Evolutionary conservation across 192 early-diverging fungal genomes (phyloP).

Genomic region (Backusella parvicylindrica): DNA sequence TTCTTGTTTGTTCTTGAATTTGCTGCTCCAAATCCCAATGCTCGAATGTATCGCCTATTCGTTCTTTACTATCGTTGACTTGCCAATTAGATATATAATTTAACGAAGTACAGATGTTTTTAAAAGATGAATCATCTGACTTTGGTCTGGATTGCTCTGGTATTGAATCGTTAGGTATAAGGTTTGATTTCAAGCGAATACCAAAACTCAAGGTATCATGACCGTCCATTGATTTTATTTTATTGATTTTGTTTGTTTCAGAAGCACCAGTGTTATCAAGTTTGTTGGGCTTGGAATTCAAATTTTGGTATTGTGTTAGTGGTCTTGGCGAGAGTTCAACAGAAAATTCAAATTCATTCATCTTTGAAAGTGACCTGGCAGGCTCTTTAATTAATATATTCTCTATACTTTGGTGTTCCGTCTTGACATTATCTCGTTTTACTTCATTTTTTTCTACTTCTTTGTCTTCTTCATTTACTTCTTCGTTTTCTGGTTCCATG

Average conservation of each 20-base stretch:
- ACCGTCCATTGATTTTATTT: not conserved
- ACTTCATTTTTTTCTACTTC: not conserved
- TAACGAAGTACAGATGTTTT: not conserved
- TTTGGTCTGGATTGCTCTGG: not conserved
- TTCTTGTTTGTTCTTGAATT: not conserved
- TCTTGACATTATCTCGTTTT: not conserved
- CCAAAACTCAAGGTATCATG: not conserved
- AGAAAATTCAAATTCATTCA: not conserved
- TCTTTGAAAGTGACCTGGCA: not conserved
- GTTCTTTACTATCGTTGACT: not conserved
- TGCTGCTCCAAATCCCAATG: not conserved
- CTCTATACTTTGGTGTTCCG: not conserved
- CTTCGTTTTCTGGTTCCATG: not conserved
- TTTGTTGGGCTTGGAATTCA: not conserved
- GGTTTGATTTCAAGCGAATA: not conserved
- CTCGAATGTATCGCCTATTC: not conserved
- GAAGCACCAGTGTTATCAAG: not conserved
- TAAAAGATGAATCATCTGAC: not conserved
- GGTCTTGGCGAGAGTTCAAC: not conserved
- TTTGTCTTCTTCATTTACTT: not conserved
- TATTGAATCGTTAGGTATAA: not conserved
- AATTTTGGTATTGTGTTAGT: not conserved
- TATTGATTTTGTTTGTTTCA: not conserved
- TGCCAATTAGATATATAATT: conserved; percentile 1
- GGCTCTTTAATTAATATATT: not conserved